phyloP scores from a whole-genome alignment of 768 basidiomycete genomes.

The Agaricus sinodeliciosus region DNA sequence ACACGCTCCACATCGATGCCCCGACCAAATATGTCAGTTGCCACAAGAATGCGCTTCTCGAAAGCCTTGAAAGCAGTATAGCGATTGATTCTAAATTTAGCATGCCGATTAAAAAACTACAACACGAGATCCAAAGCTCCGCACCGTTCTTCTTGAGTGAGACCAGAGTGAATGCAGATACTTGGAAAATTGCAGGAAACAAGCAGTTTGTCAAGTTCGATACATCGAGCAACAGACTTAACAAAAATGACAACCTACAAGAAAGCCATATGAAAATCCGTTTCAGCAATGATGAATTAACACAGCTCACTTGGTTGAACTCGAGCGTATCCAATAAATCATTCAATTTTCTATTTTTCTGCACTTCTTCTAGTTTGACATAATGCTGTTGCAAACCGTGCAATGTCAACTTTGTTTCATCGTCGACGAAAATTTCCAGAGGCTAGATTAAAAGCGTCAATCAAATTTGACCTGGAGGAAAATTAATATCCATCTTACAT shows the following conservation, averaged over 20 bases:
- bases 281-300: not conserved
- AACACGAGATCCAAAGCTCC: conserved; percentile 19
- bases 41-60: conserved; percentile 98
- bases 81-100: conserved; percentile 65
- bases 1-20: conserved; percentile 99
- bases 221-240: conserved; percentile 95
- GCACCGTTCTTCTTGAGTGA: conserved; percentile 94
- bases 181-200: conserved; percentile 98
- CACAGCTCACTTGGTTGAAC: conserved; percentile 81
- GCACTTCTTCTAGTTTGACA: conserved; percentile 90
- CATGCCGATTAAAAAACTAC: conserved; percentile 6
- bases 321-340: conserved; percentile 93
- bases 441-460: conserved; percentile 49
- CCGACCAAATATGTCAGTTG: conserved; percentile 98
- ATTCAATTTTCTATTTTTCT: conserved; percentile 96
- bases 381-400: conserved; percentile 99
- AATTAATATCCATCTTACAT: conserved; percentile 47
- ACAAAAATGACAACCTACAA: conserved; percentile 98
- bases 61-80: conserved; percentile 99
- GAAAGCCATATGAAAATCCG: not conserved
- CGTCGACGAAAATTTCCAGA: conserved; percentile 98
- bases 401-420: conserved; percentile 96
- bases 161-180: conserved; percentile 93
- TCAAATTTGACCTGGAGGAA: not conserved
- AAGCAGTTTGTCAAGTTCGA: conserved; percentile 91